phyloP scores from a whole-genome alignment of 2,329 filamentous ascomycete genomes.

The Blumeriella jaapii region DNA sequence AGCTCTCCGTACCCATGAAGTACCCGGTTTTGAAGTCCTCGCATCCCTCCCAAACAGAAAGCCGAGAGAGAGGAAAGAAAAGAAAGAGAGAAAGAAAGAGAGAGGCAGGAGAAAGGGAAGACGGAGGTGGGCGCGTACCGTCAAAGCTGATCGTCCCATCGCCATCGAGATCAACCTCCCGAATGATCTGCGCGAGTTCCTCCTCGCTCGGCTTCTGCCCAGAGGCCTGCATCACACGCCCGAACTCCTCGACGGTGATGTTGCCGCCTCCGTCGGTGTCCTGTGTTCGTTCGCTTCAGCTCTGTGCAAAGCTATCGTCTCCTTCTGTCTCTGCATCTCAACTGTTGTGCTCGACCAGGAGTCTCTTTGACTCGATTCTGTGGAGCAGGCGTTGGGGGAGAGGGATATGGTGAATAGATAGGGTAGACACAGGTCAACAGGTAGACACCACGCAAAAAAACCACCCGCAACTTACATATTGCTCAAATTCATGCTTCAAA shows the following conservation, averaged over 20 bases:
- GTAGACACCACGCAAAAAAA: too few species aligned
- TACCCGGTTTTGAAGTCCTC: too few species aligned
- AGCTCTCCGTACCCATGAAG: too few species aligned
- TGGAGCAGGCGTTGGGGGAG: too few species aligned
- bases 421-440: too few species aligned
- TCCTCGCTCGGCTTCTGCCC: slow-evolving; percentile 25
- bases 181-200: slow-evolving; percentile 30
- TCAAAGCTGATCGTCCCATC: slow-evolving; percentile 32
- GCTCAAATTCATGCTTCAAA: slow-evolving; percentile 19
- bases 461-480: slow-evolving; percentile 15
- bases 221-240: slow-evolving; percentile 28
- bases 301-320: too few species aligned
- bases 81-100: too few species aligned
- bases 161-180: slow-evolving; percentile 30
- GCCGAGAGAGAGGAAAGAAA: too few species aligned
- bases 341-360: too few species aligned
- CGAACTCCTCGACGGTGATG: slow-evolving; percentile 30
- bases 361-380: too few species aligned
- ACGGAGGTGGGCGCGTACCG: slow-evolving; percentile 18
- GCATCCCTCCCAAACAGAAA: too few species aligned
- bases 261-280: slow-evolving; percentile 23
- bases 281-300: slow-evolving; percentile 2
- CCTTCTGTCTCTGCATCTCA: too few species aligned
- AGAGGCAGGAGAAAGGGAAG: not conserved
- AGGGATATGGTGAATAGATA: not conserved